Percentiles rank a stretch among this genome's conserved stretches.
These are phyloP conservation scores for Cryptosporidium tyzzeri DNA, from an alignment of 169 alveolate genomes.

Conservation along the genomic window DNA sequence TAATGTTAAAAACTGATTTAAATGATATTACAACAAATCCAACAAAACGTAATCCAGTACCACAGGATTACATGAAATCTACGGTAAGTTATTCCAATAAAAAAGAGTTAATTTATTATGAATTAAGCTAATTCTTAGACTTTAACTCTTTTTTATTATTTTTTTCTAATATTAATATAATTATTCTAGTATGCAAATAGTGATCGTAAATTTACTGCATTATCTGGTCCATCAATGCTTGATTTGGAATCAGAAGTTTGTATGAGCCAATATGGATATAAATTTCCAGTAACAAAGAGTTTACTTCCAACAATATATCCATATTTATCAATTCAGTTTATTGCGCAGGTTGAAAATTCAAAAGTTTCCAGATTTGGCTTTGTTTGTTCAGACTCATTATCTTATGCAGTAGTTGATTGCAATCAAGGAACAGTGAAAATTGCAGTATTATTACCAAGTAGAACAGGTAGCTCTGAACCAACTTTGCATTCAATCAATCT, in stretches of 20 bases:
- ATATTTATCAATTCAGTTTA: slow-evolving; percentile 65
- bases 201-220: slow-evolving; percentile 61
- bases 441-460: slow-evolving; percentile 31
- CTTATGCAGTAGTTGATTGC: slow-evolving; percentile 67
- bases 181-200: slow-evolving; percentile 21
- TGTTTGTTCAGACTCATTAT: slow-evolving; percentile 63
- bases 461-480: slow-evolving; percentile 25
- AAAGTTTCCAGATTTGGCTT: slow-evolving; percentile 65
- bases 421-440: slow-evolving; percentile 58
- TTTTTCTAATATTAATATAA: not conserved
- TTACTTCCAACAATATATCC: slow-evolving; percentile 70
- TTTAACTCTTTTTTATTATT: not conserved
- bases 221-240: slow-evolving; percentile 67
- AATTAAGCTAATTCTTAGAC: not conserved
- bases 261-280: slow-evolving; percentile 33
- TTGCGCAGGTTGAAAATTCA: slow-evolving; percentile 60
- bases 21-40: slow-evolving; percentile 62
- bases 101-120: not conserved
- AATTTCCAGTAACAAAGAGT: slow-evolving; percentile 52
- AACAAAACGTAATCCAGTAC: slow-evolving; percentile 66
- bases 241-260: slow-evolving; percentile 40
- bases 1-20: slow-evolving; percentile 50
- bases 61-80: slow-evolving; percentile 46
- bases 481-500: slow-evolving; percentile 38
- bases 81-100: slow-evolving; percentile 31